Evolutionary conservation across 1,139 yeast genomes (phyloP), one percentile per base, ranked within the genome.

Genomic region (Taphrina pruni): DNA sequence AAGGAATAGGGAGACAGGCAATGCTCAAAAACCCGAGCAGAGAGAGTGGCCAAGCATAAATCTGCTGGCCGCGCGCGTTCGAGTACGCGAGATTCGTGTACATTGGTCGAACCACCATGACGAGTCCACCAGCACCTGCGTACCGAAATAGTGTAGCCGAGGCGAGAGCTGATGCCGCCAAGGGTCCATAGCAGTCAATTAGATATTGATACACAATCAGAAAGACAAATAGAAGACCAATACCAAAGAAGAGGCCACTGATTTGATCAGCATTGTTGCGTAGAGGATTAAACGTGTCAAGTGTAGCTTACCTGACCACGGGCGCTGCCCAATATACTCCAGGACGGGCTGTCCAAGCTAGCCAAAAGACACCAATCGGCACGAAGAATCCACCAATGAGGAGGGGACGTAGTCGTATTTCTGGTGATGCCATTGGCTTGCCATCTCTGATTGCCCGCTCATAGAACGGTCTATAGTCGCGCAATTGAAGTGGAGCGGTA

Each of bases 121-220:
- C 58, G 39, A 54, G 58, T 2, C 58, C 58, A 35, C 58, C 58
- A 7, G 58, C 58, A 11, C 58, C 58, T 8, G 43, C 58, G 35
- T 54, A 72, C 12, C 58, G 58, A 35, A 54, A 54, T 17, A 65
- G 20, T 26, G 69, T 65, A 32, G 57, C 58, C 6, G 69, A 62
- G 12, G 97, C 96, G 73, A 91, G 81, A 0, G 97, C 97, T 41
- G 96, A 88, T 0, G 96, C 96, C 2, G 96, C 94, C 75, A 86
- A 86, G 50, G 77, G 78, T 65, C 75, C 87, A 77, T 77, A 90
- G 61, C 89, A 83, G 78, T 91, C 97, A 74, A 91, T 87, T 74
- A 91, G 85, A 77, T 90, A 81, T 87, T 89, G 70, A 88, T 73
- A 73, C 5, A 73, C 72, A 32, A 73, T 73, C 70, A 81, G 74